Percentiles rank a stretch among this genome's conserved stretches.
Conservation (phyloP, 1,284 basidiomycete genomes). For the Pulveroboletus sp. region DNA sequence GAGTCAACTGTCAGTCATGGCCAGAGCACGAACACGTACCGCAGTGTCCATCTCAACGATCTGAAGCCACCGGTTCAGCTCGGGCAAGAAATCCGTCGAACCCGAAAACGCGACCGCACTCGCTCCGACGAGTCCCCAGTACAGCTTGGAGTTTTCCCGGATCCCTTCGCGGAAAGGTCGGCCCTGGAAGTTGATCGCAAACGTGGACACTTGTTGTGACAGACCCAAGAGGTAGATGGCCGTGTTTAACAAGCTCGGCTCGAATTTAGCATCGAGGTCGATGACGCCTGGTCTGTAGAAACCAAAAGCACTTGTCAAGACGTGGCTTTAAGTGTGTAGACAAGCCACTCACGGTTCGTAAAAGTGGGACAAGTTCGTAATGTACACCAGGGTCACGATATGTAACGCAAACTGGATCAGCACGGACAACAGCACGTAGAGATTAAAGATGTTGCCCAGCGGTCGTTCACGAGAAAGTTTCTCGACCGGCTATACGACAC, state of each 20-base stretch:
- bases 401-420: constrained; percentile 91
- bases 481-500: constrained; percentile 72
- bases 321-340: not conserved
- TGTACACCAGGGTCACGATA: constrained; percentile 86
- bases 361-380: constrained; percentile 78
- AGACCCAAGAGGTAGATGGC: constrained; percentile 92
- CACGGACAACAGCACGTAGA: constrained; percentile 90
- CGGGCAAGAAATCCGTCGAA: constrained; percentile 91
- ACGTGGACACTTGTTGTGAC: constrained; percentile 95
- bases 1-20: not conserved
- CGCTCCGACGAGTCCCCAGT: constrained; percentile 86
- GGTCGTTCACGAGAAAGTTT: constrained; percentile 90
- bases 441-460: constrained; percentile 92
- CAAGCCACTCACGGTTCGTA: constrained; percentile 69
- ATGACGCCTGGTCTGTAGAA: constrained; percentile 68
- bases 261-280: constrained; percentile 93
- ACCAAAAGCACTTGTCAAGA: not conserved
- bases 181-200: constrained; percentile 96
- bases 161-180: constrained; percentile 97
- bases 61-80: constrained; percentile 95
- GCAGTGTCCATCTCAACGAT: constrained; percentile 85
- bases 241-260: constrained; percentile 90
- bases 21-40: constrained; percentile 47
- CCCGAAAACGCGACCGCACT: constrained; percentile 90
- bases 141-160: constrained; percentile 88